These are phyloP conservation scores for Raffaelea ambrosiae DNA, from an alignment of 2,329 filamentous ascomycete genomes.

Conservation along the genomic window DNA sequence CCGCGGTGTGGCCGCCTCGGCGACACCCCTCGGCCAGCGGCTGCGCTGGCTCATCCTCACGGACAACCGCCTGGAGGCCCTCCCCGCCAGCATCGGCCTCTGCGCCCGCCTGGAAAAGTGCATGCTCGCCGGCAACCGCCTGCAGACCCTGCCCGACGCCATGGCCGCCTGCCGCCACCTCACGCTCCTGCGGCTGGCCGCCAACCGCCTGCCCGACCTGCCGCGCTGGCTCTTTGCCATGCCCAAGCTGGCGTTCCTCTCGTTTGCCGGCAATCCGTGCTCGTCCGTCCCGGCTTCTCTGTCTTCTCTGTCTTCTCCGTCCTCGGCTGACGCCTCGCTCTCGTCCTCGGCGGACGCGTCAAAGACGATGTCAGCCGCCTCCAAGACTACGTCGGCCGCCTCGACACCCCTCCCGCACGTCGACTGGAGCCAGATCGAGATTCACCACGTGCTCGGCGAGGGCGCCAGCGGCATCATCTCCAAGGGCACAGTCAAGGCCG, in stretches of 20 bases:
- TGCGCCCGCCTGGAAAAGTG: slow-evolving; percentile 37
- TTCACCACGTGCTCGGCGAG: slow-evolving; percentile 31
- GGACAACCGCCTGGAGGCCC: slow-evolving; percentile 28
- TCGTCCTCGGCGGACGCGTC: no score
- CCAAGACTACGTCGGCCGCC: slow-evolving; percentile 7
- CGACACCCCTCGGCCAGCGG: slow-evolving; percentile 26
- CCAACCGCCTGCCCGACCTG: slow-evolving; percentile 28
- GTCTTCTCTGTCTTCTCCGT: no score
- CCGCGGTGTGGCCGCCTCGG: neutral
- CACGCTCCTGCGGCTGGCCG: slow-evolving; percentile 32
- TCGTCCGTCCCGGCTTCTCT: no score
- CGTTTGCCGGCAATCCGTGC: slow-evolving; percentile 39
- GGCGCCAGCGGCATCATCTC: slow-evolving; percentile 39
- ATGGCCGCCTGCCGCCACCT: slow-evolving; percentile 36
- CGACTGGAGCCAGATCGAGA: slow-evolving; percentile 29
- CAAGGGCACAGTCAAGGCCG: slow-evolving; percentile 20
- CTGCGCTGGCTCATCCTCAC: slow-evolving; percentile 41
- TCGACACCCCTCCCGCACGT: slow-evolving; percentile 23
- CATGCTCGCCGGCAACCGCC: slow-evolving; percentile 38
- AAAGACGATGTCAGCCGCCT: slow-evolving; percentile 1
- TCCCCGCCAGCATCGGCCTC: slow-evolving; percentile 32
- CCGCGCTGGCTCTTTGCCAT: slow-evolving; percentile 35
- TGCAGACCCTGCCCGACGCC: slow-evolving; percentile 27
- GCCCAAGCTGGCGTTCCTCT: slow-evolving; percentile 36
- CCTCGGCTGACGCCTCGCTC: no score